Evolutionary conservation across 208 protist species (phyloP), one percentile per base, ranked within the genome.

Genomic region (Trypanosoma platydactyli): DNA sequence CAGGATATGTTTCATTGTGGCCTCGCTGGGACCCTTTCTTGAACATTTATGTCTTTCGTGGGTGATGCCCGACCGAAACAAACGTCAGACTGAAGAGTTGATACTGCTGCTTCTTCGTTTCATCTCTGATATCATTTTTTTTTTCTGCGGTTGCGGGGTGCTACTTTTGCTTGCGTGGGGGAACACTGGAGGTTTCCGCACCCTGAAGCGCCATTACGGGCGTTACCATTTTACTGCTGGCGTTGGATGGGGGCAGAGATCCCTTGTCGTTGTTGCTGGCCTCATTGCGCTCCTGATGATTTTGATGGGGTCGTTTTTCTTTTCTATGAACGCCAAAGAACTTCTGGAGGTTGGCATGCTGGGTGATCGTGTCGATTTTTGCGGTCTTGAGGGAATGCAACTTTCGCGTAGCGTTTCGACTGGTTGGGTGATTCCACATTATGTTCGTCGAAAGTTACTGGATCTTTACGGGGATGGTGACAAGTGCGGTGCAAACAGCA

Each of bases 21-120:
- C 62, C 13, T 60, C 44, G 44, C 56, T 29, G 1, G 25, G 41
- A 22, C 41, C 73, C 18, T 13, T 55, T 15, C 12, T 33, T 3
- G 40, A 73, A 22, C 76, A 87, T 49, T 16, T 61, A 0, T 38
- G 66, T 16, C 56, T 81, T 11, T 68, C 79, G 49, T 25, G 25
- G n/a, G 64, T 30, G 0, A 77, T 85, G 46, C 68, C 75, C 1
- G 22, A 29, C 13, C 30, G 59, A 41, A 73, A n/a, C n/a, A n/a
- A 85, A 30, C 64, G 62, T 11, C 83, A 83, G 54, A 85, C 83
- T 40, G 67, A 85, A 62, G 83, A 89, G 64, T 57, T 89, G 22
- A 55, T 81, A 30, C 35, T 83, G 16, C 29, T 61, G 0, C n/a
- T 84, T 20, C 60, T 53, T 0, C 73, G 73, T 7, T 22, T 74